Evolutionary conservation across 371 early-diverging fungal genomes (phyloP).

Genomic region (Batkoa obscura): DNA sequence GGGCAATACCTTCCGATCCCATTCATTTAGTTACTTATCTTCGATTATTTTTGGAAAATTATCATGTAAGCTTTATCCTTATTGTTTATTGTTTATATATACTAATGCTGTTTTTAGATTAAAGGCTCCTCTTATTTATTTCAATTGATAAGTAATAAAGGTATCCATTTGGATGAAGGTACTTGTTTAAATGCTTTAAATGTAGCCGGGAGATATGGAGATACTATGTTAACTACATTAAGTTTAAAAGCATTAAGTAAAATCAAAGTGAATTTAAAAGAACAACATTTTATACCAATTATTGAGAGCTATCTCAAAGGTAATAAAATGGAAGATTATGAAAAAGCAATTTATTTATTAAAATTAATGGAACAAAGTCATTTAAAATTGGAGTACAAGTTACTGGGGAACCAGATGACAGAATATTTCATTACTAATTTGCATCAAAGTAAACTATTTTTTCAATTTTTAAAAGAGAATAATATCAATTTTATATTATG

Average conservation of each 20-base stretch:
- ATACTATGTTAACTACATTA: conserved; percentile 30
- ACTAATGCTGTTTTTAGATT: conserved; percentile 14
- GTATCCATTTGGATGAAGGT: conserved; percentile 36
- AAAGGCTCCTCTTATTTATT: conserved; percentile 25
- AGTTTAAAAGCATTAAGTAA: conserved; percentile 32
- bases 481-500: background rate
- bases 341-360: conserved; percentile 39
- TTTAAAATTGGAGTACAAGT: conserved; percentile 19
- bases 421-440: background rate
- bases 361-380: conserved; percentile 39
- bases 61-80: background rate
- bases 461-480: background rate
- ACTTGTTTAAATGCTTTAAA: conserved; percentile 30
- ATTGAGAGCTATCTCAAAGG: conserved; percentile 37
- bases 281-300: conserved; percentile 46
- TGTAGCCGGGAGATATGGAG: conserved; percentile 34
- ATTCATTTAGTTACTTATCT: background rate
- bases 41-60: background rate
- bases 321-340: conserved; percentile 15
- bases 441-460: background rate
- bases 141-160: conserved; percentile 20
- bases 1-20: background rate
- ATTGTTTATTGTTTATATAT: background rate
- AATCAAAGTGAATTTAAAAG: conserved; percentile 29
- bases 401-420: conserved; percentile 14